Base-by-base conservation (phyloP, 2,329 filamentous ascomycete genomes). In the Xylaria sp. region DNA sequence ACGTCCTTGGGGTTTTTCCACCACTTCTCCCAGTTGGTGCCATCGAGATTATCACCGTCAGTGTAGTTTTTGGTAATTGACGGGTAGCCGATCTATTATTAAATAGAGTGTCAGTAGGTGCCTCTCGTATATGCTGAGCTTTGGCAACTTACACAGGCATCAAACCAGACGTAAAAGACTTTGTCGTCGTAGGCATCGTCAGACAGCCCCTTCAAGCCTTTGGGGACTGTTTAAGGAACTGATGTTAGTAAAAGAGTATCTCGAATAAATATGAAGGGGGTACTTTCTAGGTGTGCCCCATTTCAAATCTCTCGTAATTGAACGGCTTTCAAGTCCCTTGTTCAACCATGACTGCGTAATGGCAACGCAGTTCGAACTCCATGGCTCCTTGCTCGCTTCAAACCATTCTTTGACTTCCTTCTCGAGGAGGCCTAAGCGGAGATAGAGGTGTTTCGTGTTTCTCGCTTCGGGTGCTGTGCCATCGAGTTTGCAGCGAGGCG, bases 1-100 rank as follows among this genome's bases (percentile, higher is more conserved):
- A 97, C 92, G 39, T 96, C 82, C 50, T 96, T 88, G 0, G 91
- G 91, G 73, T 95, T 89, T 71, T 89, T 87, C 92, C 92, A 97
- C 92, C 92, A 97, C 71, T 90, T 83, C 78, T 96, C 87, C 92
- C 92, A 97, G 63, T 95, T 82, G 50, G 86, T 82, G 48, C 78
- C 76, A 2, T 71, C 68, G 10, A 49, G 50, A 18, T 80, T 71
- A 56, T 74, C 73, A 11, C 74, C 72, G 57, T 84, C 80, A 4
- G 92, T 96, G 74, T 96, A 96, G 68, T 86, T 92, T 65, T 90
- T 91, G 1, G 92, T 70, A 49, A 97, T 97, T 1, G 91, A 96
- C n/a, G 92, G 87, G 73, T 97, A 97, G 18, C 92, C 92, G 70
- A 96, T 68, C 56, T 59, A 48, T 54, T 6, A 16, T 35, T 19